These are phyloP conservation scores for Zymoseptoria tritici DNA, from an alignment of 2,329 filamentous ascomycete species.

Conservation along the genomic window DNA sequence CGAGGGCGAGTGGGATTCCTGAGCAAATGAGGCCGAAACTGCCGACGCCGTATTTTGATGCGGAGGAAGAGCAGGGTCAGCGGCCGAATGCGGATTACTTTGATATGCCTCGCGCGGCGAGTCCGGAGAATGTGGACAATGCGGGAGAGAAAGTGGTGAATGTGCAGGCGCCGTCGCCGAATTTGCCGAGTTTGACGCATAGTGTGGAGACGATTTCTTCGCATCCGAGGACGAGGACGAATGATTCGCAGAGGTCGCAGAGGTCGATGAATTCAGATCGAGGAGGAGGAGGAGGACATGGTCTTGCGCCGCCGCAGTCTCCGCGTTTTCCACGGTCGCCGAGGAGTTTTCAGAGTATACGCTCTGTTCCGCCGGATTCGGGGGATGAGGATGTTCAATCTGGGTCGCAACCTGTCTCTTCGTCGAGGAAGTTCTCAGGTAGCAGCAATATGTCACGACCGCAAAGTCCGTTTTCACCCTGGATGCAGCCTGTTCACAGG, in stretches of 20 bases:
- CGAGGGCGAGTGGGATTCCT: conserved; percentile 16
- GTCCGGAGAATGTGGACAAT: conserved; percentile 40
- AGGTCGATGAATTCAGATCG: conserved; percentile 16
- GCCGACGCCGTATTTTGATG: conserved; percentile 21
- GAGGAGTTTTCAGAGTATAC: conserved; percentile 36
- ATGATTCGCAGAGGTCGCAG: conserved; percentile 27
- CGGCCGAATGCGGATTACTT: conserved; percentile 35
- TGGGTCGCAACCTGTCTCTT: conserved; percentile 50
- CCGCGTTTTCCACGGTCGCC: conserved; percentile 38
- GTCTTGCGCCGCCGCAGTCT: conserved; percentile 27
- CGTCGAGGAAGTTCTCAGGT: conserved; percentile 71
- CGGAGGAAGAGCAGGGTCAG: conserved; percentile 11
- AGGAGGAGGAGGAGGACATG: conserved; percentile 16
- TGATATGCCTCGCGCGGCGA: conserved; percentile 37
- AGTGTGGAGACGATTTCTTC: conserved; percentile 31
- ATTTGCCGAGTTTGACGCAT: conserved; percentile 29
- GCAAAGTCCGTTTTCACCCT: conserved; percentile 58
- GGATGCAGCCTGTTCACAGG: conserved; percentile 39
- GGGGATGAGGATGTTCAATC: conserved; percentile 54
- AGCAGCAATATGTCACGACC: conserved; percentile 57
- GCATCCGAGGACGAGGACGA: conserved; percentile 35
- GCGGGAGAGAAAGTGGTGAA: conserved; percentile 24
- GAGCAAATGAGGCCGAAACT: conserved; percentile 1
- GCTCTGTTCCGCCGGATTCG: conserved; percentile 43
- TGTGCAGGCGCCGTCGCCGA: conserved; percentile 38